Evolutionary conservation across 2,329 filamentous ascomycete genomes (phyloP), one percentile per base, ranked within the genome.

Genomic region (Ophiostoma quercus): DNA sequence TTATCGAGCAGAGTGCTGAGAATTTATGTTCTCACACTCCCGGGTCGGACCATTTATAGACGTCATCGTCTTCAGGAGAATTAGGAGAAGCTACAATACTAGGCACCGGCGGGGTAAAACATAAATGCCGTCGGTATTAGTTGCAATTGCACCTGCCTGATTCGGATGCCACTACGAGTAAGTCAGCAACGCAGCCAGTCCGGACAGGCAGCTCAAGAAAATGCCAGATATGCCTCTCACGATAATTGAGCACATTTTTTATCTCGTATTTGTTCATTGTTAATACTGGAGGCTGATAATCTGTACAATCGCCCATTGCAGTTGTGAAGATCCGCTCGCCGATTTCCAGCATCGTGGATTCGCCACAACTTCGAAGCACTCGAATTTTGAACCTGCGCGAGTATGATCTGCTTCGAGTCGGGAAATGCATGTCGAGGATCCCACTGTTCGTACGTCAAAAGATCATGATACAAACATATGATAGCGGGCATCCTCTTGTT

Each of bases 91-190:
- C 22, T 9, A 25, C 9, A 22, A 14, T 22, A 7, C 51, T 57
- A 57, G 51, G 51, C 51, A 57, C 51, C 51, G 51, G 51, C 51
- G 51, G 51, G 22, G 51, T 57, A 57, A 57, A 57, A 57, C 22
- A 29, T 25, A 57, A 57, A 25, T 12, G 51, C 51, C 51, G 51
- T 57, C 51, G 11, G 51, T 57, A 57, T 57, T 57, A 57, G 22
- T 65, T 65, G 16, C 32, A 37, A 34, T 16, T n/a, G 62, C 62
- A 65, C 32, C 62, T 65, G 62, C 62, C 62, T 22, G 62, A 65
- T 65, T 65, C 9, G 62, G 34, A 65, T 39, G 62, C 60, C 32
- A 19, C 60, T 34, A 65, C 32, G 12, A 62, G 57, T 8, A 62
- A 12, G 22, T n/a, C 8, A 57, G 22, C n/a, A 25, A 57, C n/a